These are phyloP conservation scores for Capronia epimyces DNA, from an alignment of 2,329 filamentous ascomycete genomes.

Conservation along the genomic window DNA sequence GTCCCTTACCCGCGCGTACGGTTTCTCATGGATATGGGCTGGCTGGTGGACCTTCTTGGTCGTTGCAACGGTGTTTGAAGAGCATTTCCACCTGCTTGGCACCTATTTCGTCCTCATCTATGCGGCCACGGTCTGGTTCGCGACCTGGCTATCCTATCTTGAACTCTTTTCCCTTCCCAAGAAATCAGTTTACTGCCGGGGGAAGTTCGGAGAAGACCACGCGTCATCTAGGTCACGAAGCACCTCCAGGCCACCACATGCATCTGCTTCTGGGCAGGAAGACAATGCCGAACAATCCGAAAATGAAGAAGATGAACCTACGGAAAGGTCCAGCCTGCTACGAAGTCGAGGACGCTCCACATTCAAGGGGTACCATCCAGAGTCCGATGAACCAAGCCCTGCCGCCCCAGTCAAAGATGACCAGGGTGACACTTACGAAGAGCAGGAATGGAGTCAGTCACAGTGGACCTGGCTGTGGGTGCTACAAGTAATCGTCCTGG, in stretches of 20 bases:
- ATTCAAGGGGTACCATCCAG: constrained; percentile 26
- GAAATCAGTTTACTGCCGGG: constrained; percentile 64
- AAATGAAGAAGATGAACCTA: constrained; percentile 31
- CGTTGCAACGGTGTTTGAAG: constrained; percentile 66
- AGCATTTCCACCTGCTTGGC: constrained; percentile 65
- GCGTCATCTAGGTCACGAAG: constrained; percentile 35
- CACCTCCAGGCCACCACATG: constrained; percentile 16
- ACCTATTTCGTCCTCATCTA: constrained; percentile 80
- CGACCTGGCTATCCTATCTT: constrained; percentile 67
- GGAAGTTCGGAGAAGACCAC: constrained; percentile 47
- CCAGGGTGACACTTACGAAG: constrained; percentile 37
- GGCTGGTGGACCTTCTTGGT: constrained; percentile 70
- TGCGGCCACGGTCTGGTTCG: constrained; percentile 67
- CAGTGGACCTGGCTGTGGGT: constrained; percentile 84
- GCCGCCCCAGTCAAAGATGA: constrained; percentile 24
- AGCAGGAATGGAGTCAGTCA: constrained; percentile 78
- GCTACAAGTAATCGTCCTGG: constrained; percentile 74
- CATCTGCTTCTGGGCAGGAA: constrained; percentile 17
- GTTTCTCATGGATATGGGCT: constrained; percentile 76
- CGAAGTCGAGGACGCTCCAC: constrained; percentile 18
- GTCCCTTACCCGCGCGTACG: constrained; percentile 76
- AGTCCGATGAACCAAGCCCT: constrained; percentile 24
- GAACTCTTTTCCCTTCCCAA: constrained; percentile 73
- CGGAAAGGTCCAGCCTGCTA: constrained; percentile 24
- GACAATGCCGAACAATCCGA: constrained; percentile 36